Conservation (phyloP, 805 yeast genomes). For the Saturnispora mendoncae region DNA sequence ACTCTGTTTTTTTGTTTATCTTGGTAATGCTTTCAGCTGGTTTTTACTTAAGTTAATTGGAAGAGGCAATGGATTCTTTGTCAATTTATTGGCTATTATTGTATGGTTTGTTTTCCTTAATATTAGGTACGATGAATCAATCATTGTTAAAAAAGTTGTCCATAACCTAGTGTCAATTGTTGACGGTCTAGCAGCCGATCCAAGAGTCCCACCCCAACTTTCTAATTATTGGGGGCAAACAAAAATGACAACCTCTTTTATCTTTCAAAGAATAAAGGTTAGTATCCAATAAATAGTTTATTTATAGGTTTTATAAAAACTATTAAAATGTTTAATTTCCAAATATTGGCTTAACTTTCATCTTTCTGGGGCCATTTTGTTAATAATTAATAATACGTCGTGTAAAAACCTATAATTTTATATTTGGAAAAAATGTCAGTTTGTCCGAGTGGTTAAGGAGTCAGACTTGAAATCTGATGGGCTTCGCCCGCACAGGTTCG, state of each 20-base stretch:
- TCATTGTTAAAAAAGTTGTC: constrained; percentile 46
- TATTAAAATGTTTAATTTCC: too few relatives aligned
- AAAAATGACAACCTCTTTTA: constrained; percentile 25
- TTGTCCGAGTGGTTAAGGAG: constrained; percentile 20
- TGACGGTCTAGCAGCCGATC: constrained; percentile 43
- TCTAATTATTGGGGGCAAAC: constrained; percentile 39
- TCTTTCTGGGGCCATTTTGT: too few relatives aligned
- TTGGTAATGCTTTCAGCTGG: constrained; percentile 30
- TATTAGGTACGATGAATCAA: constrained; percentile 67
- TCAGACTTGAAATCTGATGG: constrained; percentile 20
- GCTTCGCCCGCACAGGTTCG: constrained; percentile 21
- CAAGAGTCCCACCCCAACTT: constrained; percentile 39
- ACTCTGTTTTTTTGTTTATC: constrained; percentile 18
- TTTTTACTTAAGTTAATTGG: constrained; percentile 13
- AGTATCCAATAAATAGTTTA: neutral
- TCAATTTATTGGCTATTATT: constrained; percentile 46
- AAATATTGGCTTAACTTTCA: too few relatives aligned
- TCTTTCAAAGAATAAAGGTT: constrained; percentile 3
- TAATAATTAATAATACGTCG: too few relatives aligned
- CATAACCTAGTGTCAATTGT: constrained; percentile 6
- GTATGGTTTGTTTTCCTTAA: constrained; percentile 59
- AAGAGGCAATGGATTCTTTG: constrained; percentile 12
- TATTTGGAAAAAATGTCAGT: too few relatives aligned
- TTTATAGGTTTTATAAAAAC: neutral
- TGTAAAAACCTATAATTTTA: too few relatives aligned